These are phyloP conservation scores for Penicillium lividum DNA, from an alignment of 495 filamentous ascomycete species.

Conservation along the genomic window DNA sequence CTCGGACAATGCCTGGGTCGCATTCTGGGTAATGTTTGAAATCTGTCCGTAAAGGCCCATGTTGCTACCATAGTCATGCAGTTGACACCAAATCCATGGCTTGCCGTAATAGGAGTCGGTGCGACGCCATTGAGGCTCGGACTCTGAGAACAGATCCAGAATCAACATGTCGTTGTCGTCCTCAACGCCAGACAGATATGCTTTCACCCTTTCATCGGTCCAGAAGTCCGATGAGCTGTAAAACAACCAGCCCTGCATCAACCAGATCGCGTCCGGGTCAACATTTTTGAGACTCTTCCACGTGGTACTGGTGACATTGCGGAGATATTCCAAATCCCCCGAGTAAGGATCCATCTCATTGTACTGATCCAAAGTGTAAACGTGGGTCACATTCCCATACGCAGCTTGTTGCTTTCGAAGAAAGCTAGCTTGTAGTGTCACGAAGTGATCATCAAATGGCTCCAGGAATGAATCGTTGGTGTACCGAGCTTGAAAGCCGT, in stretches of 20 bases:
- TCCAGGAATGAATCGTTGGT: slow-evolving; percentile 54
- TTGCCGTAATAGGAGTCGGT: slow-evolving; percentile 55
- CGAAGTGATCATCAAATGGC: slow-evolving; percentile 48
- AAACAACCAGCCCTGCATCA: slow-evolving; percentile 61
- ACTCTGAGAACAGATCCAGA: slow-evolving; percentile 54
- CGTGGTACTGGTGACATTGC: slow-evolving; percentile 48
- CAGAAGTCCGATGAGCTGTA: slow-evolving; percentile 46
- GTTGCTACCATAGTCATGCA: slow-evolving; percentile 53
- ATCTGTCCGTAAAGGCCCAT: slow-evolving; percentile 56
- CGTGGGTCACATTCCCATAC: slow-evolving; percentile 51
- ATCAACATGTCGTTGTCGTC: slow-evolving; percentile 50
- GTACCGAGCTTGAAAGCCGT: slow-evolving; percentile 41
- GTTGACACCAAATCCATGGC: slow-evolving; percentile 54
- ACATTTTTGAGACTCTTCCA: slow-evolving; percentile 48
- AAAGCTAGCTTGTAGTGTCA: slow-evolving; percentile 46
- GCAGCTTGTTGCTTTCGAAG: slow-evolving; percentile 48
- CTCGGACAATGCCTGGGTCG: slow-evolving; percentile 43
- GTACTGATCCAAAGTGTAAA: slow-evolving; percentile 57
- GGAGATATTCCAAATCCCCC: slow-evolving; percentile 47
- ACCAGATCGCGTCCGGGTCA: slow-evolving; percentile 51
- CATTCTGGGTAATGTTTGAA: slow-evolving; percentile 48
- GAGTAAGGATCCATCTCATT: slow-evolving; percentile 55
- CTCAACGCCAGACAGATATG: slow-evolving; percentile 51
- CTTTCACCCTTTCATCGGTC: slow-evolving; percentile 49
- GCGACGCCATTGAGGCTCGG: slow-evolving; percentile 51